phyloP scores from a whole-genome alignment of 1,139 yeast species.

The Pneumocystis oryctolagi region DNA sequence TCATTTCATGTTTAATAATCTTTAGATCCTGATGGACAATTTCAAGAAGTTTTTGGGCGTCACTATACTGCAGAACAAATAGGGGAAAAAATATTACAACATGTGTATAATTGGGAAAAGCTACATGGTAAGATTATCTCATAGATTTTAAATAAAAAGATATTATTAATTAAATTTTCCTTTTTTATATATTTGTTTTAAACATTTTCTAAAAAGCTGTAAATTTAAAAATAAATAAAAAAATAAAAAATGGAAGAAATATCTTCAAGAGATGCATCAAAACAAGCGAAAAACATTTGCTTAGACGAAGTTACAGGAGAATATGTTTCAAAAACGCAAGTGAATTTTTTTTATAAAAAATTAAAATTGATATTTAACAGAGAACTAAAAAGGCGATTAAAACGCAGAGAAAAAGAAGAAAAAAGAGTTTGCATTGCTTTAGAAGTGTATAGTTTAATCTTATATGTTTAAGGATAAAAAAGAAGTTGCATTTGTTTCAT shows the following conservation, averaged over 20 bases:
- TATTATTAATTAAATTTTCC: neutral
- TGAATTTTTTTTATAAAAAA: neutral
- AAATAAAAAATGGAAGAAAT: neutral
- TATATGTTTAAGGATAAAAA: conserved; percentile 52
- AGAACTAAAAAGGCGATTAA: conserved; percentile 91
- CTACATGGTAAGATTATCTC: neutral
- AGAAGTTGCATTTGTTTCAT: conserved; percentile 37
- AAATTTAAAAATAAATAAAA: neutral
- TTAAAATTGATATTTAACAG: neutral
- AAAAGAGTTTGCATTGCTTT: conserved; percentile 32
- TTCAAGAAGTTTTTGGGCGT: conserved; percentile 86
- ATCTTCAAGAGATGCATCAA: conserved; percentile 39
- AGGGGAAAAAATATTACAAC: conserved; percentile 60
- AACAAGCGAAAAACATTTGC: conserved; percentile 70
- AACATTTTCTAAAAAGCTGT: neutral
- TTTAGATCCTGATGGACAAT: conserved; percentile 78
- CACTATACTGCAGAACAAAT: conserved; percentile 72
- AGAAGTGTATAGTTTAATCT: neutral
- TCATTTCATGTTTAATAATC: neutral
- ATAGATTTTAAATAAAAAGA: neutral
- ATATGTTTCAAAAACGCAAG: conserved; percentile 68
- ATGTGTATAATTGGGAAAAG: conserved; percentile 52
- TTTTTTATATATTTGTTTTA: neutral
- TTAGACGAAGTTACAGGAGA: conserved; percentile 93
- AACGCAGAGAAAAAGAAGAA: conserved; percentile 72